Evolutionary conservation across 495 filamentous ascomycete genomes (phyloP).

Genomic region (Viridothelium virens): DNA sequence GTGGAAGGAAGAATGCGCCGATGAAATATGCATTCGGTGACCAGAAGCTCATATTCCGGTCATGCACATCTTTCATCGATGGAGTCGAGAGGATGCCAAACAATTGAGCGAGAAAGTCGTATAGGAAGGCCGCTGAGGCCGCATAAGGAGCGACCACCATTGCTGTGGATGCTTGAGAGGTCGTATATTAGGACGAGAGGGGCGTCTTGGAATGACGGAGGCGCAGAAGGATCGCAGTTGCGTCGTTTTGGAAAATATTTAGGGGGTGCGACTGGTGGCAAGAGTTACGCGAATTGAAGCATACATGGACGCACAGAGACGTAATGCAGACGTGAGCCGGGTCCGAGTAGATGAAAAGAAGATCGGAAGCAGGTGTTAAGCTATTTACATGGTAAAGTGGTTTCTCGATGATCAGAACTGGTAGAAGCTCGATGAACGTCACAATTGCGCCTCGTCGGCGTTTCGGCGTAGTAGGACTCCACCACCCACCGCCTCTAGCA

Average conservation of each 20-base stretch:
- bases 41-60: constrained; percentile 43
- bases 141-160: constrained; percentile 24
- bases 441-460: neutral
- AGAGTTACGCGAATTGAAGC: no score
- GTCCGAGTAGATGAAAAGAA: no score
- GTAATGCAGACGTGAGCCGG: no score
- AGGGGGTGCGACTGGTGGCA: no score
- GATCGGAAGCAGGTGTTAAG: neutral
- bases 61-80: constrained; percentile 43
- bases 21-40: constrained; percentile 44
- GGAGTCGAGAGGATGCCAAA: constrained; percentile 41
- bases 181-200: neutral
- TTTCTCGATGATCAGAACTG: neutral
- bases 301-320: no score
- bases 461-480: neutral
- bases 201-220: neutral
- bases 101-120: constrained; percentile 44
- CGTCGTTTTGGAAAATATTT: neutral
- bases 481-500: neutral
- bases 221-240: neutral
- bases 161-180: neutral
- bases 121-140: constrained; percentile 38
- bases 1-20: constrained; percentile 43
- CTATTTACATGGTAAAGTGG: neutral
- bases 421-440: neutral